Percentiles rank a stretch among this genome's conserved stretches.
Conservation (phyloP, 129 eudicot species). For the Silybum marianum region DNA sequence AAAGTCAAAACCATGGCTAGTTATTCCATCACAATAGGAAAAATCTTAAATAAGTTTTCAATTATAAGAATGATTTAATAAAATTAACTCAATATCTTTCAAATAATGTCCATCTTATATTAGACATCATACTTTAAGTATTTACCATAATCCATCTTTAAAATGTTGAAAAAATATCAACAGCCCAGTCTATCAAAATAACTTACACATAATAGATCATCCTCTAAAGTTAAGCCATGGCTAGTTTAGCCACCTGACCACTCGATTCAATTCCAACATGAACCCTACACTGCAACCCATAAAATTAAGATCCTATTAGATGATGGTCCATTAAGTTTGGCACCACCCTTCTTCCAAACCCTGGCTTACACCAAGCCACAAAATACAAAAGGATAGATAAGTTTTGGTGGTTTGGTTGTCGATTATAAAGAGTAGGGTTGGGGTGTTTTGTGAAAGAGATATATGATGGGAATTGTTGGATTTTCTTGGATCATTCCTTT, state of each 20-base stretch:
- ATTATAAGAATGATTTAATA: too few species aligned
- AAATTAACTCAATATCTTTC: too few species aligned
- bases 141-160: too few species aligned
- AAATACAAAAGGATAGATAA: conserved; percentile 4
- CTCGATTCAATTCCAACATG: neutral
- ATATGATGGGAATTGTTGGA: conserved; percentile 36
- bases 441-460: conserved; percentile 25
- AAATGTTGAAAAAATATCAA: too few species aligned
- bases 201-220: too few species aligned
- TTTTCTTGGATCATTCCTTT: conserved; percentile 38
- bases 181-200: too few species aligned
- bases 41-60: too few species aligned
- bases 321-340: neutral
- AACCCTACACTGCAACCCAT: neutral
- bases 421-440: conserved; percentile 37
- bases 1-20: conserved; percentile 7
- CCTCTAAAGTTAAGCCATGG: neutral
- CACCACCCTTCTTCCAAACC: neutral
- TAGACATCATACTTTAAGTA: too few species aligned
- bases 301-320: neutral
- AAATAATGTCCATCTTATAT: too few species aligned
- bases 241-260: neutral
- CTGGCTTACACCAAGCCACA: neutral
- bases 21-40: too few species aligned
- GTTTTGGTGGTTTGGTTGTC: conserved; percentile 26